Evolutionary conservation across 805 yeast species (phyloP).

Genomic region (Metschnikowia peoriensis): DNA sequence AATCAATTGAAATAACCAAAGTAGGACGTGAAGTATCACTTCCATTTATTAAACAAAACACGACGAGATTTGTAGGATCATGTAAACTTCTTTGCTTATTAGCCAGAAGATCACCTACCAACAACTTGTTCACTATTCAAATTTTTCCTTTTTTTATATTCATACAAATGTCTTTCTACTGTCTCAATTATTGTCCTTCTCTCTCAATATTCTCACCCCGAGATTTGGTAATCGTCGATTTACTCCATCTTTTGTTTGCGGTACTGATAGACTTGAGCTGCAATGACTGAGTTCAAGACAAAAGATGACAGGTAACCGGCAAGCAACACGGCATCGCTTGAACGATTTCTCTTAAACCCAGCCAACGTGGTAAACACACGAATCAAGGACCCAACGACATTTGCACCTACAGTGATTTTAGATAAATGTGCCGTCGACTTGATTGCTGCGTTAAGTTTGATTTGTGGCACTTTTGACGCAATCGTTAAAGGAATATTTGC

Average conservation of each 20-base stretch:
- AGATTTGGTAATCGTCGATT: not conserved
- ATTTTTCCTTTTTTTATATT: not conserved
- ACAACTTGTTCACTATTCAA: too few relatives aligned
- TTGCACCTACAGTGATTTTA: constrained; percentile 39
- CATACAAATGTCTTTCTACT: not conserved
- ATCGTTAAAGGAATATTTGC: constrained; percentile 39
- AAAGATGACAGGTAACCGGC: constrained; percentile 39
- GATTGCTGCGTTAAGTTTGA: constrained; percentile 31
- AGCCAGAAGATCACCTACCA: too few relatives aligned
- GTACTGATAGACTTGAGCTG: constrained; percentile 30
- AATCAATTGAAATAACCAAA: too few relatives aligned
- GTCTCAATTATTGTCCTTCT: not conserved
- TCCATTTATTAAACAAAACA: too few relatives aligned
- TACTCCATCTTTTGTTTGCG: constrained; percentile 10
- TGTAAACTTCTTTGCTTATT: too few relatives aligned
- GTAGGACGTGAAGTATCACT: too few relatives aligned
- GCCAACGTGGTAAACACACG: constrained; percentile 41
- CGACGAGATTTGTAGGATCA: too few relatives aligned
- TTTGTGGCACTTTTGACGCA: constrained; percentile 40
- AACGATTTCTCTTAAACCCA: constrained; percentile 24
- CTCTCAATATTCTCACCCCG: not conserved
- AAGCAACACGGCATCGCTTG: constrained; percentile 34
- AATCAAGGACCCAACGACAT: constrained; percentile 36
- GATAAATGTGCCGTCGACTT: constrained; percentile 38
- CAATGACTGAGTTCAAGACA: constrained; percentile 32